These are phyloP conservation scores for Kockovaella imperatae DNA, from an alignment of 768 basidiomycete species.

Conservation along the genomic window DNA sequence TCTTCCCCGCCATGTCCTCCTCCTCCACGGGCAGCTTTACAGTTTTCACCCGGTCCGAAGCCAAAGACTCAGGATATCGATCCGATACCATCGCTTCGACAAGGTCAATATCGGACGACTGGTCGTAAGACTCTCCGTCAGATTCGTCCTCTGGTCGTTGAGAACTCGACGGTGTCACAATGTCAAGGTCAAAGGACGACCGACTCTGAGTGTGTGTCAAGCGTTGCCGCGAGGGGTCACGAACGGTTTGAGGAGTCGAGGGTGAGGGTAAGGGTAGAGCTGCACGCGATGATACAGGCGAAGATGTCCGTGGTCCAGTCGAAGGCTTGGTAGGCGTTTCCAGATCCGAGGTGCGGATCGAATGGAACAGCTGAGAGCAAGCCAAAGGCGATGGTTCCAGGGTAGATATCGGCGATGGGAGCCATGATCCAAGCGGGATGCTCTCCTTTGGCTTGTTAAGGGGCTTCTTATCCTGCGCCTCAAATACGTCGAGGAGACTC, in stretches of 20 bases:
- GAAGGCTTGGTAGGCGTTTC: not conserved
- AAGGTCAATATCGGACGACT: not conserved
- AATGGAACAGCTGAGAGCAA: not conserved
- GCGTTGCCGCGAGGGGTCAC: not conserved
- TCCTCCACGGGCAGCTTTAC: too few relatives aligned
- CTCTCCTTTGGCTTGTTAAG: not conserved
- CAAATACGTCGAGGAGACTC: not conserved
- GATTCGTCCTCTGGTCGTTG: not conserved
- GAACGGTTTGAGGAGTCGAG: not conserved
- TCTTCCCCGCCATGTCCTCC: not conserved
- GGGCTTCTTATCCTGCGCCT: not conserved
- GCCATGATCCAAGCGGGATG: not conserved
- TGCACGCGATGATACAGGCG: not conserved
- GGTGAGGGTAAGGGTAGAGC: not conserved
- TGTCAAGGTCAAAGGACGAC: slow-evolving; percentile 3
- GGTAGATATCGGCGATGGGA: not conserved
- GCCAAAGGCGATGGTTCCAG: not conserved
- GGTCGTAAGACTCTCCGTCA: not conserved
- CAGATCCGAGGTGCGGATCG: not conserved
- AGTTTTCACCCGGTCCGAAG: too few relatives aligned
- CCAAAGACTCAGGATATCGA: too few relatives aligned
- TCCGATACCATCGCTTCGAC: not conserved
- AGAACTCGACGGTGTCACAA: slow-evolving; percentile 4
- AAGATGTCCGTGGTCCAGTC: not conserved
- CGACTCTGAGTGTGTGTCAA: not conserved